Evolutionary conservation across 257 asterid species (phyloP), one percentile per base, ranked within the genome.

Genomic region (Verbena officinalis): DNA sequence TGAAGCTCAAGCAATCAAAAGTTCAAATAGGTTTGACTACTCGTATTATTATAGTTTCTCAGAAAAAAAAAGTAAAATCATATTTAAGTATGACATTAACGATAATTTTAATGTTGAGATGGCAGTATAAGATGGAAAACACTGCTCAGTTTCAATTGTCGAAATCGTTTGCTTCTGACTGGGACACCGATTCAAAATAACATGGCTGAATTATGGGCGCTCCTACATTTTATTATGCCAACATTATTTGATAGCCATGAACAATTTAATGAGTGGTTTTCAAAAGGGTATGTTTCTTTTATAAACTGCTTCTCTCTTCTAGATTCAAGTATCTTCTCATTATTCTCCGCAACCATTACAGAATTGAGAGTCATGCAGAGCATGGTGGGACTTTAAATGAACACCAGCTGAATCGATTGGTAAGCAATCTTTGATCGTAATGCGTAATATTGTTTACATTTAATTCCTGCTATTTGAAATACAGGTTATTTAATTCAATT

Each of bases 281-380:
- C 97, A 20, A 90, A 88, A 80, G 99, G 99, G 99, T 93, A 90
- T 12, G 77, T 67, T 64, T 65, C 73, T 64, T 49, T 46, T 34
- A 23, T 66, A 30, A 33, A 52, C 3, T 61, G 52, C 60, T 48
- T 31, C 33, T 40, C 19, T 38, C 60, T 62, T 38, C 17, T 59
- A 55, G 64, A 43, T 30, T 71, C 65, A 48, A 31, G 12, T 33
- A 44, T 52, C 55, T 71, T 31, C 75, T 83, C 70, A 68, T 72
- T 56, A n/a, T 70, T 66, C 69, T 77, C 42, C 64, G 59, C 16
- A 39, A 44, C 55, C 75, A 46, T 69, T 42, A 69, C 83, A 94
- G 99, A 79, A 90, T 94, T 52, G 99, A 94, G 90, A 85, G 96
- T 80, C 99, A 94, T 44, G 99, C 99, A 33, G 99, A 94, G 84